Evolutionary conservation across 139 green algal genomes (phyloP), one percentile per base, ranked within the genome.

Genomic region (Chlorella sp.): DNA sequence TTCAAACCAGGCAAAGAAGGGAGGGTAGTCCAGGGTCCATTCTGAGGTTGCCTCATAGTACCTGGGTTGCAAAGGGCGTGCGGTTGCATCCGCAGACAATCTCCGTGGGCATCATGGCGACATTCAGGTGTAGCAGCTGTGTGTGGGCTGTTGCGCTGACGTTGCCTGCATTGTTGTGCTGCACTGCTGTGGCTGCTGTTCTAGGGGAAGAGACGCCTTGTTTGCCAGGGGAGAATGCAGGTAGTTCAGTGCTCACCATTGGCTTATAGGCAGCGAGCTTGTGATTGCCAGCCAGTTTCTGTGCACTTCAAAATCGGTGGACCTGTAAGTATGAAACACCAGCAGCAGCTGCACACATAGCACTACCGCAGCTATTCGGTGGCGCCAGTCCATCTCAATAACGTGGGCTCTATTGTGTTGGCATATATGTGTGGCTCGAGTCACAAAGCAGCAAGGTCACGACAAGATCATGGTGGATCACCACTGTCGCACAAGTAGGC

Each of bases 21-120:
- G 94, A 3, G 94, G 94, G 73, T 98, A 98, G 79, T 98, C 94
- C 51, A 98, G 78, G 0, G 94, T 98, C 94, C 95, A 98, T 63
- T 91, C 68, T 0, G 92, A 97, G 0, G 89, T 96, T 22, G 74
- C 82, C 2, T 97, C 90, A 22, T 75, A 62, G 71, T 97, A 98
- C 93, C 93, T 95, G 74, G 3, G 68, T 0, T n/a, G n/a, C n/a
- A n/a, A n/a, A 64, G 49, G 61, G 3, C 14, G 59, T 10, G 26
- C 59, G 27, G 59, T 22, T 65, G 59, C 5, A 65, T 5, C 27
- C 26, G 59, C 27, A 33, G 59, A 23, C 5, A 22, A 31, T 10
- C 5, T 14, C 5, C 23, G 59, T 10, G 10, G 42, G 42, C 42
- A 65, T 33, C 59, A 23, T 29, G 17, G 59, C 26, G 10, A 29